Conservation (phyloP, 768 basidiomycete genomes). For the Termitomyces sp. region DNA sequence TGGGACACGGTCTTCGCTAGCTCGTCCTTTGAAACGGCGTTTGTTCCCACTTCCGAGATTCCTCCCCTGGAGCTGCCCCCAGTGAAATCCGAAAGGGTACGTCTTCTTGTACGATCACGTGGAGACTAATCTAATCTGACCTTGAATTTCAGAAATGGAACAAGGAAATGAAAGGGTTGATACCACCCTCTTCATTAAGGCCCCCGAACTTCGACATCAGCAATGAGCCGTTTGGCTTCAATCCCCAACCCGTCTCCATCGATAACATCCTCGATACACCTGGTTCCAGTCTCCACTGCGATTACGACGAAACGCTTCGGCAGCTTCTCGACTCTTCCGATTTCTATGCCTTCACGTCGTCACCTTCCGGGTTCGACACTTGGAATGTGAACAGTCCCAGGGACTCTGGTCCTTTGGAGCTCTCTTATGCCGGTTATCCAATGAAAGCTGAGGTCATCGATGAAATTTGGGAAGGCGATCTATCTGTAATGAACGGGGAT, state of each 20-base stretch:
- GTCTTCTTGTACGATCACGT: not conserved
- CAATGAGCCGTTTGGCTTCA: slow-evolving; percentile 12
- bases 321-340: not conserved
- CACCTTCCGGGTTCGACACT: not conserved
- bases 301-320: not conserved
- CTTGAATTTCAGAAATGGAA: slow-evolving; percentile 3
- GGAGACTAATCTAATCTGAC: not conserved
- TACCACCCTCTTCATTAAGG: slow-evolving; percentile 1
- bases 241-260: not conserved
- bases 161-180: not conserved
- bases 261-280: slow-evolving; percentile 4
- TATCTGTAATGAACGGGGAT: not conserved
- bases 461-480: not conserved
- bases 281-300: not conserved
- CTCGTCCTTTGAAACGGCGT: slow-evolving; percentile 6
- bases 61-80: slow-evolving; percentile 17
- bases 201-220: slow-evolving; percentile 14
- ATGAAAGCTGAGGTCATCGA: not conserved
- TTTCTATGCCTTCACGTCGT: not conserved
- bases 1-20: not conserved
- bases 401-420: not conserved
- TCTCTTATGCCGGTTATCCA: not conserved
- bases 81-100: slow-evolving; percentile 9
- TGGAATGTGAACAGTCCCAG: not conserved
- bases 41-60: slow-evolving; percentile 18